A percentile compares a stretch with the other conserved stretches of the same genome.
Conservation (phyloP, 345 rosid species). For the Eucalyptus globulus region DNA sequence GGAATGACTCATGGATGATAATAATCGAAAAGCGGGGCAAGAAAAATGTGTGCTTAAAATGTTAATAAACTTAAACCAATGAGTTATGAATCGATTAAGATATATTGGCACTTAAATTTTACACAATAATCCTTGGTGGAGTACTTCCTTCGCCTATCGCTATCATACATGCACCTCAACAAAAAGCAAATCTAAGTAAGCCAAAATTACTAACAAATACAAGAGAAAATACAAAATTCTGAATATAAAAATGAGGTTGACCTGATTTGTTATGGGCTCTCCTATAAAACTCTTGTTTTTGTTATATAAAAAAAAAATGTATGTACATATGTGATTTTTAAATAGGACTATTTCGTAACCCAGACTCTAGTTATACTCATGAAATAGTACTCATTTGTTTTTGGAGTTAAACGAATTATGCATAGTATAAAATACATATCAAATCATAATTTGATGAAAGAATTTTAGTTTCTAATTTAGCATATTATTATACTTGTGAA, state of each 20-base stretch:
- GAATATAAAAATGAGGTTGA: not conserved
- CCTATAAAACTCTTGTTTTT: not conserved
- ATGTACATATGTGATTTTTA: not conserved
- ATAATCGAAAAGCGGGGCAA: not conserved
- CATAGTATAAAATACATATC: not conserved
- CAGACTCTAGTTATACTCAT: not conserved
- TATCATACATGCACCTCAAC: not conserved
- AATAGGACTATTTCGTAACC: not conserved
- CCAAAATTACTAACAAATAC: not conserved
- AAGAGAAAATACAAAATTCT: not conserved
- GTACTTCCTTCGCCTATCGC: not conserved
- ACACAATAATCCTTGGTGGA: not conserved
- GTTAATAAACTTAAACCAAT: not conserved
- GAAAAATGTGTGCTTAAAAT: not conserved
- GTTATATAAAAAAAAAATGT: not conserved
- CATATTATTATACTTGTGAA: not conserved
- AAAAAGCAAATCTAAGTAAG: not conserved
- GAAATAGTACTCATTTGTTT: not conserved
- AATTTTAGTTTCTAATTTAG: not conserved
- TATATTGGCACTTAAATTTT: not conserved
- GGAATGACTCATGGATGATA: not conserved
- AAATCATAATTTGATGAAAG: not conserved
- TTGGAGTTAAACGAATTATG: not conserved
- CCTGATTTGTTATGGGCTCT: not conserved
- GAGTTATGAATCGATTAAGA: not conserved